Evolutionary conservation across 495 filamentous ascomycete species (phyloP).

Genomic region (Xylaria telfairii): DNA sequence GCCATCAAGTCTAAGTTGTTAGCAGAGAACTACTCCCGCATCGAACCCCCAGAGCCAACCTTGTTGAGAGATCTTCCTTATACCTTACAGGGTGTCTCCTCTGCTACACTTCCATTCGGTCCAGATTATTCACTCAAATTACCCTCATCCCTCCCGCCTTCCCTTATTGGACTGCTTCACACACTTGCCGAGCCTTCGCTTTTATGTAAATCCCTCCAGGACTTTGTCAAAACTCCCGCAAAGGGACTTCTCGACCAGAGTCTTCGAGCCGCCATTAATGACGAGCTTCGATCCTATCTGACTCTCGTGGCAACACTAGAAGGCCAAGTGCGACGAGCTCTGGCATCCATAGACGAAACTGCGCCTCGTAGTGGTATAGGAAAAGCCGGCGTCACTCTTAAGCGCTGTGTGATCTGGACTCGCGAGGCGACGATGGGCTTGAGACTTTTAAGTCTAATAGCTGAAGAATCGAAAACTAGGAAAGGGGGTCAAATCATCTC

Average conservation of each 20-base stretch:
- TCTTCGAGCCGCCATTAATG: slow-evolving; percentile 84
- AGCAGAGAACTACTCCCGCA: slow-evolving; percentile 56
- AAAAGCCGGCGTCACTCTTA: slow-evolving; percentile 92
- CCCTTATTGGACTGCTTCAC: slow-evolving; percentile 86
- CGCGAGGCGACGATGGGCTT: slow-evolving; percentile 96
- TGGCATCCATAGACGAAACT: slow-evolving; percentile 69
- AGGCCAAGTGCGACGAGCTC: slow-evolving; percentile 85
- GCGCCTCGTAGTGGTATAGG: slow-evolving; percentile 70
- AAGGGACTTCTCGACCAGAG: slow-evolving; percentile 85
- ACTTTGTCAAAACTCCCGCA: slow-evolving; percentile 75
- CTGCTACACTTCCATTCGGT: slow-evolving; percentile 78
- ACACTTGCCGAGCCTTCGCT: slow-evolving; percentile 92
- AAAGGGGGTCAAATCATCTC: slow-evolving; percentile 95
- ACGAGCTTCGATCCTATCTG: slow-evolving; percentile 87
- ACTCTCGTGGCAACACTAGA: slow-evolving; percentile 93
- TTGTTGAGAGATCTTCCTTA: slow-evolving; percentile 91
- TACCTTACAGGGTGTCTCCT: slow-evolving; percentile 91
- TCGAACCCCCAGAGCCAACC: slow-evolving; percentile 68
- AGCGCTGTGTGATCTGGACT: slow-evolving; percentile 96
- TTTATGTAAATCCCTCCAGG: slow-evolving; percentile 77
- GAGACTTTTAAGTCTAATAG: slow-evolving; percentile 91
- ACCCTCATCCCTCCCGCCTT: slow-evolving; percentile 78
- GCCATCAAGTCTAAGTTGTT: slow-evolving; percentile 58
- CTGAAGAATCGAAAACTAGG: slow-evolving; percentile 83
- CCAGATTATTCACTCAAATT: slow-evolving; percentile 70